Conservation (phyloP, 257 asterid genomes). For the Verbena officinalis region DNA sequence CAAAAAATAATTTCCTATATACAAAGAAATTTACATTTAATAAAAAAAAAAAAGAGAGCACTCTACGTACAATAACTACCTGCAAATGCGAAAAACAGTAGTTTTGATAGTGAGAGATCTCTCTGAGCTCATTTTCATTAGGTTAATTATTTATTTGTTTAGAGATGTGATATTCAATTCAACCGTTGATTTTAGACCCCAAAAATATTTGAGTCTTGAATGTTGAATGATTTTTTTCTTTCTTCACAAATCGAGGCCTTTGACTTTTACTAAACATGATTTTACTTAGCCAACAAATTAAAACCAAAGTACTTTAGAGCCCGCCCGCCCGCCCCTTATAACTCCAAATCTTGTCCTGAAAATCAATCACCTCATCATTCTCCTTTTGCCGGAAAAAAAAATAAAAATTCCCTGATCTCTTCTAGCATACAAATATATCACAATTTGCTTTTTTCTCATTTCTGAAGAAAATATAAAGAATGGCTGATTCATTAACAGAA, state of each 20-base stretch:
- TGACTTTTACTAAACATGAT: slow-evolving; percentile 25
- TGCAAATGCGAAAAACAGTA: too few species aligned
- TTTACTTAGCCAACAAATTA: neutral
- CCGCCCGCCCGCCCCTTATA: neutral
- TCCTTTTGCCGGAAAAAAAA: too few species aligned
- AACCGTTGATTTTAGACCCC: slow-evolving; percentile 34
- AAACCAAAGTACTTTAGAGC: neutral
- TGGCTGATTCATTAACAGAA: slow-evolving; percentile 54
- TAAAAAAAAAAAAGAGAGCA: too few species aligned
- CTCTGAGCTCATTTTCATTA: neutral
- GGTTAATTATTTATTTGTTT: neutral
- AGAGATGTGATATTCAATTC: slow-evolving; percentile 21
- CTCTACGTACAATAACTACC: too few species aligned
- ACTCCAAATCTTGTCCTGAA: neutral
- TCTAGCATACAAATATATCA: too few species aligned
- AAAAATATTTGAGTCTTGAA: slow-evolving; percentile 13
- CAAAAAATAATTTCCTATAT: too few species aligned
- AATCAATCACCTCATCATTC: too few species aligned
- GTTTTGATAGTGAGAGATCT: too few species aligned
- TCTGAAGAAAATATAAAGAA: neutral
- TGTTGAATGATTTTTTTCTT: slow-evolving; percentile 21
- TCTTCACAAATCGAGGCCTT: neutral
- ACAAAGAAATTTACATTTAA: too few species aligned
- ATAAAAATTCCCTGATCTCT: too few species aligned
- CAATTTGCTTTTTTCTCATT: too few species aligned